These are phyloP conservation scores for Trichoderma cornu-damae DNA, from an alignment of 2,329 filamentous ascomycete species.

Conservation along the genomic window DNA sequence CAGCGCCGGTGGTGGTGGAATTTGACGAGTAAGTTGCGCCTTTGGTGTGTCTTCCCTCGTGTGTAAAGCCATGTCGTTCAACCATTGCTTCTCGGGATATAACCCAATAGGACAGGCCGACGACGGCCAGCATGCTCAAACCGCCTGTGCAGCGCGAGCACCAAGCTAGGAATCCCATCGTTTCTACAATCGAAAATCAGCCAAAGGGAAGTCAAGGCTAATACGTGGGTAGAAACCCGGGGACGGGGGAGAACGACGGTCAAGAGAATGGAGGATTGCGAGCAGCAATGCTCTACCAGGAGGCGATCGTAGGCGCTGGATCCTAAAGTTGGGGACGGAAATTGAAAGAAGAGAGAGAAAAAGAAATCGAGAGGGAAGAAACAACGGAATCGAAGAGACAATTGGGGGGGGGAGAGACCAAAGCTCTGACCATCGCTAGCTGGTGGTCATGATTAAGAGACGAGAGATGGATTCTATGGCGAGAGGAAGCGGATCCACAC, in stretches of 20 bases:
- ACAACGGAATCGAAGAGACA: not conserved
- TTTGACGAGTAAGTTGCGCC: slow-evolving; percentile 29
- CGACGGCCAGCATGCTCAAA: slow-evolving; percentile 47
- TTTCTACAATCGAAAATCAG: not conserved
- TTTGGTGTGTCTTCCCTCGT: slow-evolving; percentile 37
- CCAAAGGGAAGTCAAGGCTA: not conserved
- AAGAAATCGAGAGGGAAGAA: not conserved
- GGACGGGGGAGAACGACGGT: not conserved
- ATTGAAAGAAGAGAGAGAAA: not conserved
- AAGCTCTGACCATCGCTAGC: not conserved
- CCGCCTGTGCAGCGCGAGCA: slow-evolving; percentile 50
- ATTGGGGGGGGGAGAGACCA: not conserved
- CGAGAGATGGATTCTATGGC: not conserved
- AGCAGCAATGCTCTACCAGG: not conserved
- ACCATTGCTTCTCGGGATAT: slow-evolving; percentile 46
- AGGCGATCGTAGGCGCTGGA: not conserved
- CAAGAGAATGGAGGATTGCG: not conserved
- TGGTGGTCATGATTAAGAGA: not conserved
- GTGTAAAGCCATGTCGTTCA: slow-evolving; percentile 41
- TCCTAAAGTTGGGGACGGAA: not conserved
- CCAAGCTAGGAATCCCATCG: slow-evolving; percentile 53
- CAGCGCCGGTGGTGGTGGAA: slow-evolving; percentile 36
- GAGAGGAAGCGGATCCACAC: not conserved
- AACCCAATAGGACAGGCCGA: slow-evolving; percentile 51
- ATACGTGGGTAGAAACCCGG: not conserved